phyloP scores from a whole-genome alignment of 140 eudicot species.

The Anethum foeniculum region DNA sequence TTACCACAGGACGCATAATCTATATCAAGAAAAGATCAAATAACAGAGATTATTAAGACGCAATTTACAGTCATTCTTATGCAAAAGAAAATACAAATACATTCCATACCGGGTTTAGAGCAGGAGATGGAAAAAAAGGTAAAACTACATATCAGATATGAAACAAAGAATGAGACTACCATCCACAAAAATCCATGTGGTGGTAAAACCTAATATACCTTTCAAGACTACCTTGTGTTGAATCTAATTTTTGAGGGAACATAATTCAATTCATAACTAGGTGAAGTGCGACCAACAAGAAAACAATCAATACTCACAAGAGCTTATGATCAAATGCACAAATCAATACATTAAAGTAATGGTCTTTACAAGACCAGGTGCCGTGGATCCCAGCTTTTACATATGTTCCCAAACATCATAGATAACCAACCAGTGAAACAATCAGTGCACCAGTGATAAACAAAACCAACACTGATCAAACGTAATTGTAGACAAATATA shows the following conservation, averaged over 20 bases:
- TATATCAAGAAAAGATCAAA: slow-evolving; percentile 11
- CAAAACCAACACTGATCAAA: not conserved
- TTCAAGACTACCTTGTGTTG: not conserved
- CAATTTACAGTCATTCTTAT: not conserved
- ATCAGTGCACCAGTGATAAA: not conserved
- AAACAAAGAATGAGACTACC: not conserved
- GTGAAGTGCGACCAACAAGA: too few species aligned
- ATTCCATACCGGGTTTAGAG: not conserved
- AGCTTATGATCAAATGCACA: too few species aligned
- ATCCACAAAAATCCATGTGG: not conserved
- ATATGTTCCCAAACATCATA: not conserved
- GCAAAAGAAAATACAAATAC: not conserved
- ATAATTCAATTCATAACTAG: not conserved
- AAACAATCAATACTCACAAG: too few species aligned
- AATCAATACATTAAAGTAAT: too few species aligned
- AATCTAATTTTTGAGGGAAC: not conserved
- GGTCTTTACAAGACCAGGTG: too few species aligned
- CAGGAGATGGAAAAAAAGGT: not conserved
- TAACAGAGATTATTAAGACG: not conserved
- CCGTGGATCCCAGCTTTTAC: not conserved
- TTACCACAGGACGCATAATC: slow-evolving; percentile 59
- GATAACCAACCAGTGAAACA: not conserved
- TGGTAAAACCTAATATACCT: not conserved
- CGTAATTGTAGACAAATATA: too few species aligned
- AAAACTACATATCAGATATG: not conserved